Percentiles rank a stretch among this genome's conserved stretches.
Evolutionary conservation across 305 asterid species (phyloP).

Genomic region (Striga hermonthica): DNA sequence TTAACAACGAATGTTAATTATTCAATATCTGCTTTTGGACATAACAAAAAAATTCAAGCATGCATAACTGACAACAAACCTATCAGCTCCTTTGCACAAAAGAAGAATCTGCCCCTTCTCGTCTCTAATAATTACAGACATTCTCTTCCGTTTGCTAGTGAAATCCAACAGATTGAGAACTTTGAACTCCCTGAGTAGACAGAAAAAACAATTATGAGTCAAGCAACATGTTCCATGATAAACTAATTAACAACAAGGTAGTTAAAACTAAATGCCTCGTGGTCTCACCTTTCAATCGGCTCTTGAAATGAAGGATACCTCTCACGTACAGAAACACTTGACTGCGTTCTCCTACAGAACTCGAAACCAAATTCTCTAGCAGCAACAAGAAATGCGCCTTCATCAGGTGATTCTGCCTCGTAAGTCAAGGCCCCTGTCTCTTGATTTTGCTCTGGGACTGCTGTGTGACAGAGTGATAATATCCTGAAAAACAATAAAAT

Average conservation of each 20-base stretch:
- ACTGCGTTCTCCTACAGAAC: slow-evolving; percentile 72
- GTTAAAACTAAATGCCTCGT: slow-evolving; percentile 10
- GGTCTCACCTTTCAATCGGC: slow-evolving; percentile 64
- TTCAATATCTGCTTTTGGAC: not conserved
- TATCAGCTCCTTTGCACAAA: slow-evolving; percentile 98
- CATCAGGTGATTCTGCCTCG: slow-evolving; percentile 94
- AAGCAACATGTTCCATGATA: slow-evolving; percentile 22
- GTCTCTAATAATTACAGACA: slow-evolving; percentile 82
- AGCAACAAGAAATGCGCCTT: slow-evolving; percentile 80
- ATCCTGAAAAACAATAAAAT: slow-evolving; percentile 66
- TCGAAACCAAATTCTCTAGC: slow-evolving; percentile 93
- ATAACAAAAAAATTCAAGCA: slow-evolving; percentile 5
- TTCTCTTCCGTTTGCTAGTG: slow-evolving; percentile 93
- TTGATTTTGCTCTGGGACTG: slow-evolving; percentile 71
- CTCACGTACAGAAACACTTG: slow-evolving; percentile 63
- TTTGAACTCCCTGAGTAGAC: slow-evolving; percentile 69
- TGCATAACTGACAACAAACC: slow-evolving; percentile 38
- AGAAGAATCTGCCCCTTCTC: slow-evolving; percentile 77
- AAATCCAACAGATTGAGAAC: slow-evolving; percentile 79
- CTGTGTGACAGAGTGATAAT: slow-evolving; percentile 73
- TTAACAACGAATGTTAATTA: not conserved
- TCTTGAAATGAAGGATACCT: slow-evolving; percentile 56
- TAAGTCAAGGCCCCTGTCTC: slow-evolving; percentile 62
- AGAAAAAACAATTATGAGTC: slow-evolving; percentile 16
- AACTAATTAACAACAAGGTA: slow-evolving; percentile 14